Evolutionary conservation across 306 rosid species (phyloP), one percentile per base, ranked within the genome.

Genomic region (Rosa persica): DNA sequence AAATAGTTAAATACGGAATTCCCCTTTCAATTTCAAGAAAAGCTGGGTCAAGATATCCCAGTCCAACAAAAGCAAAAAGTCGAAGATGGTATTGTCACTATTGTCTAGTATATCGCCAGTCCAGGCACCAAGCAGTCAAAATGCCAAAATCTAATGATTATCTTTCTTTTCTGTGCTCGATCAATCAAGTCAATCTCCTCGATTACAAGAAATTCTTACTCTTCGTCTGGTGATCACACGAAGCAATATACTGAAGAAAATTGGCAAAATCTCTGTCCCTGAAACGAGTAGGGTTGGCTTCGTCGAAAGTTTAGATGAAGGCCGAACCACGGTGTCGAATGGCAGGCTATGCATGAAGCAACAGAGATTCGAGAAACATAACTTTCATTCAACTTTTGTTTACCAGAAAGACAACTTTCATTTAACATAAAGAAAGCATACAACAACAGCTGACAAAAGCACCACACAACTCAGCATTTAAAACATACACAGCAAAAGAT

Each of bases 321-420:
- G 80, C 39, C 70, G 17, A 57, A 80, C 64, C 2, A 23, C 39
- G 76, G 40, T 30, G 40, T 55, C 25, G 54, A 75, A 80, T 10
- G 80, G 71, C 17, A 80, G 30, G 42, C 83, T 80, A 27, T 80
- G 83, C 60, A 80, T 0, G 79, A 67, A 27, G 84, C 87, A 27
- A 80, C 60, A 11, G 84, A 83, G 20, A 83, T 57, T 55, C 87
- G 70, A 23, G 83, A 51, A 30, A 30, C 36, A 30, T 1, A 30
- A 30, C 36, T 30, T 30, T 30, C 34, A 30, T 30, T 30, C 34
- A 30, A 30, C 1, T 30, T 30, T 30, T 30, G 1, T 30, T 30
- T 30, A 30, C 34, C 34, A 30, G 0, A 30, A 30, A 30, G 34
- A 1, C 34, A 30, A 30, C 34, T 30, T 30, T 30, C 34, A 30